phyloP scores from a whole-genome alignment of 2,329 filamentous ascomycete genomes.

The Fonsecaea monophora region DNA sequence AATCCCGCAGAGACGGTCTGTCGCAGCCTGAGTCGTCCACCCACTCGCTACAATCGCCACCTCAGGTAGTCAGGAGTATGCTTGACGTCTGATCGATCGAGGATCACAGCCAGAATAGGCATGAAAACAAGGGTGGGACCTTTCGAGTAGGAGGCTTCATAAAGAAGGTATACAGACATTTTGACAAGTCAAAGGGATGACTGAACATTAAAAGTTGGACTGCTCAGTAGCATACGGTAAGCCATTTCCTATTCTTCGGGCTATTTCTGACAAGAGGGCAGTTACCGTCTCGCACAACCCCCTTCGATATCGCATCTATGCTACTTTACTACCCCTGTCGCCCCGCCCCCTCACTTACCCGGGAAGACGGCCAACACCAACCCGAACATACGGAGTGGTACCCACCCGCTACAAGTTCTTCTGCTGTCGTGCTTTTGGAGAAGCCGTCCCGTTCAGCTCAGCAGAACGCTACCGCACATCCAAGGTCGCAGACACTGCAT shows the following conservation, averaged over 20 bases:
- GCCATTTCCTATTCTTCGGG: background rate
- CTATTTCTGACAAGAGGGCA: background rate
- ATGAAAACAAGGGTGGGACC: background rate
- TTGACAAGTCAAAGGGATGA: background rate
- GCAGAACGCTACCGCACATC: background rate
- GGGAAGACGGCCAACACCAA: background rate
- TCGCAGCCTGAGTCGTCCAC: conserved; percentile 27
- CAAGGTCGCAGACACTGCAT: background rate
- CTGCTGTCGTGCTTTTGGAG: background rate
- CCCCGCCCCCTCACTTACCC: no score
- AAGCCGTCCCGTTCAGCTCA: background rate
- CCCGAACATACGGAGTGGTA: background rate
- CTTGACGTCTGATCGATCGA: conserved; percentile 47
- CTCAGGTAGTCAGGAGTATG: conserved; percentile 51
- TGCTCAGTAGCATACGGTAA: background rate
- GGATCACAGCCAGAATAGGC: background rate
- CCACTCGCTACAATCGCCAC: conserved; percentile 30
- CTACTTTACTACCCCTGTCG: no score
- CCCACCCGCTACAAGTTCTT: background rate
- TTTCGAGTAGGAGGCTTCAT: background rate
- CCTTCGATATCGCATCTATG: background rate
- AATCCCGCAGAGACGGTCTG: conserved; percentile 25
- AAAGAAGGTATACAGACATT: background rate
- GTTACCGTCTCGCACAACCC: background rate
- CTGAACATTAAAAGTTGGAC: background rate